Evolutionary conservation across 768 basidiomycete species (phyloP), one percentile per base, ranked within the genome.

Genomic region (Naganishia vaughanmartiniae): DNA sequence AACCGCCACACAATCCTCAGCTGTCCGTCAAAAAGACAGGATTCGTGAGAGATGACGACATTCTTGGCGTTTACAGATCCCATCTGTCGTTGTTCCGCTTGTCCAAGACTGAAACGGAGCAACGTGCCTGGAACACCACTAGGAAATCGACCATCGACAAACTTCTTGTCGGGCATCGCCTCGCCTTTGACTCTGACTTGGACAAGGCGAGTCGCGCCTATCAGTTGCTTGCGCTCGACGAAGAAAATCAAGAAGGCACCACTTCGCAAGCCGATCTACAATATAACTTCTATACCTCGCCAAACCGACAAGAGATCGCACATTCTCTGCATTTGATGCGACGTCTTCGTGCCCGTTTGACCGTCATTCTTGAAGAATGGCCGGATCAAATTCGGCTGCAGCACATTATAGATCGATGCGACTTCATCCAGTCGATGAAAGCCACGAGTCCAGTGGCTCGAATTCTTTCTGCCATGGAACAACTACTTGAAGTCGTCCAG

Each of bases 351-450:
- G 69, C 69, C 4, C 86, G 88, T 1, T 83, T 98, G 33, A 74
- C 82, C 17, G 70, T 42, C 2, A 84, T 96, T 24, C 84, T 89
- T 30, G 81, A 84, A 71, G 89, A 93, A 74, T 99, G 93, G 93
- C 95, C 96, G 0, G 95, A 98, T 73, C 96, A 99, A 79, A 93
- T 94, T 89, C 91, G 97, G 11, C 84, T 96, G n/a, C 90, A 89
- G 33, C 89, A 95, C 78, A 85, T 99, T 42, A 83, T 84, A 42
- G 86, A 85, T 68, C 88, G 89, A 36, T 93, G 90, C 75, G 85
- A 89, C 48, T 79, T 83, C 10, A 85, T 93, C 70, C 82, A 93
- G 51, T 76, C 82, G 0, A 82, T 93, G 26, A 83, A 85, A 58
- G 81, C 90, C 24, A 83, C 85, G 45, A 88, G 87, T 73, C 88